Percentiles rank a stretch among this genome's conserved stretches.
These are phyloP conservation scores for Amylostereum chailletii DNA, from an alignment of 1,284 basidiomycete species.

Conservation along the genomic window DNA sequence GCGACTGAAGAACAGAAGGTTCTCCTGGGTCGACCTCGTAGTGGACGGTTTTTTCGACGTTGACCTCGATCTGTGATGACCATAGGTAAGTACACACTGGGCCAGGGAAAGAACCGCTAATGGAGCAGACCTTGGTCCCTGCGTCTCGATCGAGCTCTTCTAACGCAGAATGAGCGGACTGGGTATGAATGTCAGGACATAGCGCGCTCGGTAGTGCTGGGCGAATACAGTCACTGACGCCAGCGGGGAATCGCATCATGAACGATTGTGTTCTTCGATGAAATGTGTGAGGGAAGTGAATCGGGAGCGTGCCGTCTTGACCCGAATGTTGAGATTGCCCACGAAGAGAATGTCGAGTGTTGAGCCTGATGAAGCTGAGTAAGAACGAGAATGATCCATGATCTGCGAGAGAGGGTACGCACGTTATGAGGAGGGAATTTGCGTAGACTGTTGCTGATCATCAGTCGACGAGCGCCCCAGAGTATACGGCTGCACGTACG, in stretches of 20 bases:
- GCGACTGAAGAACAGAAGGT: no score
- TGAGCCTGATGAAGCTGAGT: constrained; percentile 3
- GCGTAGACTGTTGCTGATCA: constrained; percentile 11
- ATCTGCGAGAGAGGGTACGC: no score
- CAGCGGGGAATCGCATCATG: background rate
- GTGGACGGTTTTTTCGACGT: constrained; percentile 7
- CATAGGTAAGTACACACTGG: no score
- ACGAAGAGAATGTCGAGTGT: constrained; percentile 11
- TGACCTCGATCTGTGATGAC: constrained; percentile 4
- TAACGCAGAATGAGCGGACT: no score
- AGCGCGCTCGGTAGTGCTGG: no score
- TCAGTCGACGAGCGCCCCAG: background rate
- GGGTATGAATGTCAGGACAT: no score
- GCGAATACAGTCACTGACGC: background rate
- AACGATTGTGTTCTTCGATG: background rate
- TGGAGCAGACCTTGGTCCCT: no score
- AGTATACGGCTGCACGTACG: constrained; percentile 21
- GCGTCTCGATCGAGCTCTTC: no score
- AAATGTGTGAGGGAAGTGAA: constrained; percentile 6
- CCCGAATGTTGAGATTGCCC: constrained; percentile 6
- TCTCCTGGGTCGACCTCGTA: constrained; percentile 4
- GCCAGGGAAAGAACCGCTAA: no score
- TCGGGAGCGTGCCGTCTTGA: constrained; percentile 5
- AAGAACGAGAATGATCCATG: background rate
- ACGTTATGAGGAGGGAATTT: constrained; percentile 14